Evolutionary conservation across 768 basidiomycete species (phyloP).

Genomic region (Clitopilus hobsonii): DNA sequence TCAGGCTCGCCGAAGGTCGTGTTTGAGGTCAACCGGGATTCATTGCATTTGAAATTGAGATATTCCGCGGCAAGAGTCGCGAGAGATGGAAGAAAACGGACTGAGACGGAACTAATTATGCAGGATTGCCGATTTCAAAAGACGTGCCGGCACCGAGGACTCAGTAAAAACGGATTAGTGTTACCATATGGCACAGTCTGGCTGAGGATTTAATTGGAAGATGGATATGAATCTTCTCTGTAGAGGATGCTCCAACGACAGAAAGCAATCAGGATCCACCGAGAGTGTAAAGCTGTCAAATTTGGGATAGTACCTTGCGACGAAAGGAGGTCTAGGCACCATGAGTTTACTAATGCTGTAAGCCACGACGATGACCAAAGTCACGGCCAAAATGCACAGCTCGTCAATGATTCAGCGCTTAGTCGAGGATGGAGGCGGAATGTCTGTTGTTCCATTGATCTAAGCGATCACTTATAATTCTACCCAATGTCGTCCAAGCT

Average conservation of each 20-base stretch:
- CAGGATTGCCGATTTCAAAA: background rate
- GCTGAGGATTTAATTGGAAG: too few relatives aligned
- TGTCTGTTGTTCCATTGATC: background rate
- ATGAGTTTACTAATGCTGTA: background rate
- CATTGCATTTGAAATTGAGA: background rate
- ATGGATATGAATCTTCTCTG: background rate
- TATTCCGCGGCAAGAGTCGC: background rate
- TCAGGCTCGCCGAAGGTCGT: background rate
- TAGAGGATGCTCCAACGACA: background rate
- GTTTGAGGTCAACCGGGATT: background rate
- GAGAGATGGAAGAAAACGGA: background rate
- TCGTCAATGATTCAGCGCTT: background rate
- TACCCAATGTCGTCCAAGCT: background rate
- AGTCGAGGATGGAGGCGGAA: background rate
- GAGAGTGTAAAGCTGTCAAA: background rate
- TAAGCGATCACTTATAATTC: background rate
- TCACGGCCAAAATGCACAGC: background rate
- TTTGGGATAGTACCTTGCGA: background rate
- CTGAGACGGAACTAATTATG: background rate
- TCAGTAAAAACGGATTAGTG: background rate
- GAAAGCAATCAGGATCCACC: conserved; percentile 1
- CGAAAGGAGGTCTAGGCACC: too few relatives aligned
- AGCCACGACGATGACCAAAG: background rate
- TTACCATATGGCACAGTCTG: background rate
- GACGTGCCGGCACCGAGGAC: background rate